Evolutionary conservation across 2,329 filamentous ascomycete species (phyloP).

Genomic region (Lachnellula hyalina): DNA sequence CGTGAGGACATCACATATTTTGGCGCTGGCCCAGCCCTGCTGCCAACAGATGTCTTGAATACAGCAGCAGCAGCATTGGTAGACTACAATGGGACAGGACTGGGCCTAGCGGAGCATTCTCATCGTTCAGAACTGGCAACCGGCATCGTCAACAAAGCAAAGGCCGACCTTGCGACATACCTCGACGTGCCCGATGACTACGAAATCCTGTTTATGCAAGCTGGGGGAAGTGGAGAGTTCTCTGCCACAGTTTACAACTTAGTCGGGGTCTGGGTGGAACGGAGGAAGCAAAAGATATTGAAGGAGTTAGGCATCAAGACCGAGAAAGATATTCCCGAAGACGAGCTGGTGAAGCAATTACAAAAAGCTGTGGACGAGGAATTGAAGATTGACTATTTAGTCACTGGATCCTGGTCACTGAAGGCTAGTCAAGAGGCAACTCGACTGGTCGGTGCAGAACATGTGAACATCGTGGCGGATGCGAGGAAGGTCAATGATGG

Average conservation of each 20-base stretch:
- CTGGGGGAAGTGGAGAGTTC: constrained; percentile 82
- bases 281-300: constrained; percentile 55
- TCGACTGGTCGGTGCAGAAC: constrained; percentile 68
- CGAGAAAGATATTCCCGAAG: constrained; percentile 46
- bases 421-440: constrained; percentile 83
- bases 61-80: constrained; percentile 70
- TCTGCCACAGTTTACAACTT: constrained; percentile 79
- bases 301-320: constrained; percentile 44
- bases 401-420: constrained; percentile 85
- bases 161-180: constrained; percentile 65
- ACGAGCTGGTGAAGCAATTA: constrained; percentile 52
- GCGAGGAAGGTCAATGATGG: constrained; percentile 60
- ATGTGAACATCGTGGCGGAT: constrained; percentile 77
- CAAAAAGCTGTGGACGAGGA: constrained; percentile 61
- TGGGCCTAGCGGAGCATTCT: constrained; percentile 85
- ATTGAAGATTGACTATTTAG: constrained; percentile 77
- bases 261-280: constrained; percentile 74
- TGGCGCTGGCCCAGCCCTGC: constrained; percentile 80
- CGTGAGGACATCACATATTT: constrained; percentile 78
- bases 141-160: constrained; percentile 73
- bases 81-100: constrained; percentile 74
- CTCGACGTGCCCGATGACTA: constrained; percentile 83
- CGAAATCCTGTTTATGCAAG: constrained; percentile 84
- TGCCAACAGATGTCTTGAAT: constrained; percentile 78
- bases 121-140: constrained; percentile 78